Base-by-base conservation (phyloP, 148 eudicot species). In the Rhododendron vialii region DNA sequence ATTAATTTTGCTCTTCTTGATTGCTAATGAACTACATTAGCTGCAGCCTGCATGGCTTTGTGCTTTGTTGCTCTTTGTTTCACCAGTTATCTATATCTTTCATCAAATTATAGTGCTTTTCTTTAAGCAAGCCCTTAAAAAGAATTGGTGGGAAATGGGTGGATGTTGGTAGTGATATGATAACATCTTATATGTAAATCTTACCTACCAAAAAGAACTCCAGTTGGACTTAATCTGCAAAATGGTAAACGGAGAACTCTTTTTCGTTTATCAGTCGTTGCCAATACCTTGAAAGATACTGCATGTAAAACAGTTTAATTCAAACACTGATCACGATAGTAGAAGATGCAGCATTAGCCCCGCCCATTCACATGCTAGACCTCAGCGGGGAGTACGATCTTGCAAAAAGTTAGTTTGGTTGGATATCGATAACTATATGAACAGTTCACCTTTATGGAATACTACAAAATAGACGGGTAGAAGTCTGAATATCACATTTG, bases 1-100 rank as follows among this genome's bases (percentile, higher is more conserved):
- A 91, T 59, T 59, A 9, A 43, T 26, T 86, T 76, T 77, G n/a
- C 28, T n/a, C n/a, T 9, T 83, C 36, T 71, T 78, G 38, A 22
- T 45, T 59, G 78, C 26, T 81, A 30, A 48, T 15, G 18, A 22
- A 35, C 15, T 7, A 18, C 35, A 17, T 26, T 10, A 47, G n/a
- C n/a, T n/a, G n/a, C n/a, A n/a, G n/a, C n/a, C 36, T 22, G 47
- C 11, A 3, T 43, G 35, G 13, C n/a, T n/a, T 41, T 38, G 12
- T 80, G 78, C 67, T 11, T 61, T 20, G 4, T 33, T 5, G 30
- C 24, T 51, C 26, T 11, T 50, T 36, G 28, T 78, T 75, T 84
- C 20, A 26, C 20, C 75, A 15, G 43, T 65, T 71, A 51, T 14
- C 45, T 1, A 35, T 45, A 7, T 78, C 12, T 0, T 78, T 47